Conservation (phyloP, 75 land plant genomes). For the Sequoiadendron giganteum region DNA sequence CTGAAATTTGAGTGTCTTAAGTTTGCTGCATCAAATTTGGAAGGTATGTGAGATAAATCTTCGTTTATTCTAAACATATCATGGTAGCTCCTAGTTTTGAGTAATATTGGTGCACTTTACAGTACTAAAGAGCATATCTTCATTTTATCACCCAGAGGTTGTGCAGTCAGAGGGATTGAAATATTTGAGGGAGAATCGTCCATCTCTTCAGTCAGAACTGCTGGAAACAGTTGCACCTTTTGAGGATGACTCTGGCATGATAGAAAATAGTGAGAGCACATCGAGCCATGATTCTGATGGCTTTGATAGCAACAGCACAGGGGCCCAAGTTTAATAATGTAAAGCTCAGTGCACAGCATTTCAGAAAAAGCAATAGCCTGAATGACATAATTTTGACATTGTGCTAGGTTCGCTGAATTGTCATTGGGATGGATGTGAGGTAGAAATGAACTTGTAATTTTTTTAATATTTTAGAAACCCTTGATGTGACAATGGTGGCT, state of each 20-base stretch:
- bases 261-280: not conserved
- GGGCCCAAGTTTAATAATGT: no score
- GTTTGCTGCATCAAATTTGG: slow-evolving; percentile 42
- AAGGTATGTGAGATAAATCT: no score
- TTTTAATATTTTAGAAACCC: not conserved
- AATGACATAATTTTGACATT: not conserved
- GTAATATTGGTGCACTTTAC: no score
- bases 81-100: no score
- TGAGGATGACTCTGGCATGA: slow-evolving; percentile 8
- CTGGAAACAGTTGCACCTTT: slow-evolving; percentile 34
- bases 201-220: slow-evolving; percentile 37
- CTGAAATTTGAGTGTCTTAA: slow-evolving; percentile 65
- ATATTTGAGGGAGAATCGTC: slow-evolving; percentile 41
- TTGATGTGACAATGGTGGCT: not conserved
- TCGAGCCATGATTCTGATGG: not conserved
- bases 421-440: not conserved
- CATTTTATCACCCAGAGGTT: slow-evolving; percentile 11
- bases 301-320: not conserved
- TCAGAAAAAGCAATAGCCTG: not conserved
- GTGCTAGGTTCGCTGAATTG: not conserved
- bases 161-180: slow-evolving; percentile 46
- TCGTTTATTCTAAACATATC: slow-evolving; percentile 11
- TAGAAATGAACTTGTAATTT: not conserved
- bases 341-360: not conserved
- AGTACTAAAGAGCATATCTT: no score